phyloP scores from a whole-genome alignment of 768 basidiomycete genomes.

The Asterophora lycoperdoides region DNA sequence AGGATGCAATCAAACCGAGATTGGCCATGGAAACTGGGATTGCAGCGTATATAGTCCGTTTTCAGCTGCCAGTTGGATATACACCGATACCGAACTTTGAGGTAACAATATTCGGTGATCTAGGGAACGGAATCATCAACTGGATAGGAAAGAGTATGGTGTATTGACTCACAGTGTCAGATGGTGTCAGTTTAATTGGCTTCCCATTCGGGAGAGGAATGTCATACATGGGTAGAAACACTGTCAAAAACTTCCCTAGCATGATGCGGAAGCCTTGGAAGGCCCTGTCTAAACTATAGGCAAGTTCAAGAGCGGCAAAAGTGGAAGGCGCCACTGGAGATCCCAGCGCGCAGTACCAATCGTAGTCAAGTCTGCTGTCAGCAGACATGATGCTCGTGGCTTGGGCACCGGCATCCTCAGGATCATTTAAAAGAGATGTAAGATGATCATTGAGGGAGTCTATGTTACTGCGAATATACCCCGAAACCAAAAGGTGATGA shows the following conservation, averaged over 20 bases:
- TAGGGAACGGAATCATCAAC: no score
- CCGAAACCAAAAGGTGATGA: not conserved
- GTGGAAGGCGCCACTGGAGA: not conserved
- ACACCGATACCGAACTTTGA: conserved; percentile 27
- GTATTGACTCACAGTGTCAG: not conserved
- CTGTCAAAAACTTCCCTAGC: not conserved
- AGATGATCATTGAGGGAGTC: not conserved
- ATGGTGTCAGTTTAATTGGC: not conserved
- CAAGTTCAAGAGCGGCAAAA: not conserved
- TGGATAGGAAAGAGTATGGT: conserved; percentile 2
- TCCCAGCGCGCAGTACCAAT: not conserved
- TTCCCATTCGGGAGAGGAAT: conserved; percentile 1
- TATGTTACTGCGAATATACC: conserved; percentile 4
- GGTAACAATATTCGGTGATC: conserved; percentile 20
- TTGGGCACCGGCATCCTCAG: not conserved
- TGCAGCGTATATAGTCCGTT: no score
- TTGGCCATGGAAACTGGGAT: conserved; percentile 21
- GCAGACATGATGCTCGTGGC: no score
- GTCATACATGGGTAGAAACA: not conserved
- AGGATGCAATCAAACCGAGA: conserved; percentile 24
- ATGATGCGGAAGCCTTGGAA: not conserved
- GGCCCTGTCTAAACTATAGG: not conserved
- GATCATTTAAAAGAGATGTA: not conserved
- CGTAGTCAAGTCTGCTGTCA: not conserved
- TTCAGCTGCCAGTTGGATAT: conserved; percentile 27